Conservation (phyloP, 345 rosid species). For the Sisymbrium altissimum region DNA sequence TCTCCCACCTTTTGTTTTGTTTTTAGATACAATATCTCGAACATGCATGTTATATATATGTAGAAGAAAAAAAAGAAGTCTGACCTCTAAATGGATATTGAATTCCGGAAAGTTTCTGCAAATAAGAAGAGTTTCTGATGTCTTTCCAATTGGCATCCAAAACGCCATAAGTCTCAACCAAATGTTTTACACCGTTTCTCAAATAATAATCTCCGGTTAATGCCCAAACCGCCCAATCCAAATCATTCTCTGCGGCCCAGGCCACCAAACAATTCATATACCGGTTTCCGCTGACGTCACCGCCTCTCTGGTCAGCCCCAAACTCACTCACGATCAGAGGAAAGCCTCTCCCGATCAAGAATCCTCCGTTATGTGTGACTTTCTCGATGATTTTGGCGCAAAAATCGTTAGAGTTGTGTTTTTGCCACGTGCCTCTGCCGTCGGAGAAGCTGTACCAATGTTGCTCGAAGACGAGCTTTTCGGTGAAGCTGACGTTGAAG, state of each 20-base stretch:
- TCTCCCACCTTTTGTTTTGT: no score
- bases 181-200: slow-evolving; percentile 54
- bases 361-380: slow-evolving; percentile 53
- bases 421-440: slow-evolving; percentile 53
- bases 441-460: slow-evolving; percentile 82
- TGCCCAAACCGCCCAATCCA: slow-evolving; percentile 88
- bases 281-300: slow-evolving; percentile 62
- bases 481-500: slow-evolving; percentile 47
- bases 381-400: slow-evolving; percentile 55
- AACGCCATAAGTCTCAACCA: slow-evolving; percentile 58
- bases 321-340: slow-evolving; percentile 76
- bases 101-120: slow-evolving; percentile 49
- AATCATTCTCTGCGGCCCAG: slow-evolving; percentile 66
- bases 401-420: slow-evolving; percentile 66
- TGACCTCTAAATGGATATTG: slow-evolving; percentile 63
- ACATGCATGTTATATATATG: background rate
- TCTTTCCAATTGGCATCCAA: slow-evolving; percentile 57
- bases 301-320: slow-evolving; percentile 64
- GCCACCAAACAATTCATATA: slow-evolving; percentile 68
- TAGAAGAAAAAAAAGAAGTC: background rate
- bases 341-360: slow-evolving; percentile 50
- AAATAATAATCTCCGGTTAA: slow-evolving; percentile 69
- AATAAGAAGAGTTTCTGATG: slow-evolving; percentile 43
- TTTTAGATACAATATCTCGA: no score
- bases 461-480: slow-evolving; percentile 61